Base-by-base conservation (phyloP, 2,329 filamentous ascomycete species). In the Pseudopithomyces maydicus region DNA sequence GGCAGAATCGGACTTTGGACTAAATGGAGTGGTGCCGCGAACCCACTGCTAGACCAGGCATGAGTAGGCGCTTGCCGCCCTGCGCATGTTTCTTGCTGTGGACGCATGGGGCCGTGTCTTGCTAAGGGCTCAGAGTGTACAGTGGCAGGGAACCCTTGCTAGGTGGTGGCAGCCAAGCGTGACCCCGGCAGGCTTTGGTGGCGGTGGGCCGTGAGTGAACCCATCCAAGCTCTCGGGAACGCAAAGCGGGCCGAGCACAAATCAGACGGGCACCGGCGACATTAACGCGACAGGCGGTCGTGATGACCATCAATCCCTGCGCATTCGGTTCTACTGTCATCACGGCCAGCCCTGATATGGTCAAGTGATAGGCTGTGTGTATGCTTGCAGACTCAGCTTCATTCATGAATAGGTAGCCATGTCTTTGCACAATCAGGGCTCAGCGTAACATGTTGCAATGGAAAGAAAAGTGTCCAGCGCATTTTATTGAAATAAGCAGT, bases 1-100 rank as follows among this genome's bases (percentile, higher is more conserved):
- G 73, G 73, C 73, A 74, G 73, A 76, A 64, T 72, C 65, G 66
- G 67, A 70, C 61, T 74, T 68, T 67, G 69, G 68, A 59, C 64
- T 62, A 10, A 51, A 68, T 59, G 62, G 64, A 67, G 54, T 63
- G 65, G 38, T 52, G 58, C 41, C 55, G 54, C 58, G 45, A 52
- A 45, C 48, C 56, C 39, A 54, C 36, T 56, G 52, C 57, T 43
- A 51, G 48, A 49, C 56, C 33, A 53, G 43, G 55, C 56, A 61
- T 56, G 52, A 63, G 47, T 33, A 50, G 50, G 63, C 63, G 68
- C 71, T 64, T 72, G 70, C 69, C 69, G 68, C 72, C 68, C 71
- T 63, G 73, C 72, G 72, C 64, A 67, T 74, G 69, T 72, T 72
- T 67, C 61, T 65, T 29, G 42, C 42, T 35, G 59, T 63, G 68